phyloP scores from a whole-genome alignment of 2,329 filamentous ascomycete genomes.

The Calonectria pseudoreteaudii region DNA sequence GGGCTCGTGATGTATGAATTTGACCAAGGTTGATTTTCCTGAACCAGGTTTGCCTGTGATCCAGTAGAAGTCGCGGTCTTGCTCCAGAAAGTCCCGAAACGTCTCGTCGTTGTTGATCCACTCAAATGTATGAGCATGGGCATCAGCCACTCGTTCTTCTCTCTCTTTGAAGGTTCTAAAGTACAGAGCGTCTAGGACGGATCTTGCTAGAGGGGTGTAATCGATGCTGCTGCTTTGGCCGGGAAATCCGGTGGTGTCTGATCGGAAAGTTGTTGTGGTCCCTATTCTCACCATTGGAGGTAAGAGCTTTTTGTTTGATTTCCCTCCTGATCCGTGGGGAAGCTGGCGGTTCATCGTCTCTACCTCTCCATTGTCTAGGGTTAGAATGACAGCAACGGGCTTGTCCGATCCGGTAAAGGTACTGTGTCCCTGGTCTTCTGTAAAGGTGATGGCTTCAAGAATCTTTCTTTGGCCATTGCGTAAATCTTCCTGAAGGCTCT shows the following conservation, averaged over 20 bases:
- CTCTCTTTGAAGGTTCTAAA: background rate
- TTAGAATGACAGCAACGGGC: background rate
- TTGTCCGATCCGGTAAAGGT: background rate
- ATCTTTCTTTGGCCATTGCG: background rate
- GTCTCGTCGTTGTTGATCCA: background rate
- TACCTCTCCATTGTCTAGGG: background rate
- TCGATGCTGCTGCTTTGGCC: background rate
- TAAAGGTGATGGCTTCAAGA: background rate
- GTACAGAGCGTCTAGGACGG: background rate
- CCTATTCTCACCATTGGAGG: background rate
- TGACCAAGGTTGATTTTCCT: background rate
- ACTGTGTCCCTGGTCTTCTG: background rate
- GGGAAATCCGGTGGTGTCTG: background rate
- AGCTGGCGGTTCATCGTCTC: background rate
- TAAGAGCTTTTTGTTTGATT: no score
- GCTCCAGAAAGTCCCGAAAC: background rate
- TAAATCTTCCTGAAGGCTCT: background rate
- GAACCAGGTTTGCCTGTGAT: background rate
- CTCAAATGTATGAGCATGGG: background rate
- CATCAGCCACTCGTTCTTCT: background rate
- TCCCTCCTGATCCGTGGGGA: background rate
- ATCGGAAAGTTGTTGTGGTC: background rate
- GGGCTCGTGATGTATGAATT: background rate
- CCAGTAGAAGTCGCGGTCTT: background rate
- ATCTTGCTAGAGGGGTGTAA: background rate